Percentiles rank a stretch among this genome's conserved stretches.
These are phyloP conservation scores for Pseudozyma sp. DNA, from an alignment of 1,284 basidiomycete genomes.

Conservation along the genomic window DNA sequence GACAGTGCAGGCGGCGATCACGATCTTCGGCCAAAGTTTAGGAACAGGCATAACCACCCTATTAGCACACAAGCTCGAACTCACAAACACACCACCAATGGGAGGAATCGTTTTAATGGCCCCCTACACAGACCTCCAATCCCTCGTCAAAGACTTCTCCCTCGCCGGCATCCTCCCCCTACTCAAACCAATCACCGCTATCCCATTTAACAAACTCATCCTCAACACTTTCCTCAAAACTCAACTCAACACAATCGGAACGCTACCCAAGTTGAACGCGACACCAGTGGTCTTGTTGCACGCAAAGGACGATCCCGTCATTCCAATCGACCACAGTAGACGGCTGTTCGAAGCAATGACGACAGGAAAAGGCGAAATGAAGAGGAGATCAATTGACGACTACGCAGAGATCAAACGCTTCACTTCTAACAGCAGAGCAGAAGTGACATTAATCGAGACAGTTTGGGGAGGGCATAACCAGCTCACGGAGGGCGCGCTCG, in stretches of 20 bases:
- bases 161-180: constrained; percentile 74
- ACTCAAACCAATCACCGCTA: constrained; percentile 78
- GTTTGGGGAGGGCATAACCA: constrained; percentile 55
- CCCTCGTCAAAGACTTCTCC: constrained; percentile 78
- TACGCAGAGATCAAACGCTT: constrained; percentile 32
- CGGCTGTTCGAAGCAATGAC: constrained; percentile 31
- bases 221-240: constrained; percentile 75
- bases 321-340: constrained; percentile 78
- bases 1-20: constrained; percentile 72
- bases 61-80: constrained; percentile 73
- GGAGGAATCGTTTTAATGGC: constrained; percentile 80
- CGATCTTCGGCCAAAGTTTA: constrained; percentile 83
- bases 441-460: constrained; percentile 49
- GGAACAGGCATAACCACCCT: constrained; percentile 80
- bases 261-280: constrained; percentile 22
- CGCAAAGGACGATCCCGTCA: constrained; percentile 83
- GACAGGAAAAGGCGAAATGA: not conserved
- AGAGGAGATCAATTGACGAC: constrained; percentile 14
- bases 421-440: not conserved
- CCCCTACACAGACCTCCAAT: constrained; percentile 79
- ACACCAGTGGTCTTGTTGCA: constrained; percentile 82
- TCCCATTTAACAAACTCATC: constrained; percentile 78
- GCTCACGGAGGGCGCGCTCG: constrained; percentile 44
- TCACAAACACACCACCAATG: constrained; percentile 65
- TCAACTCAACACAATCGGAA: constrained; percentile 71